Base-by-base conservation (phyloP, 1,284 basidiomycete species). In the Entoloma clypeatum region DNA sequence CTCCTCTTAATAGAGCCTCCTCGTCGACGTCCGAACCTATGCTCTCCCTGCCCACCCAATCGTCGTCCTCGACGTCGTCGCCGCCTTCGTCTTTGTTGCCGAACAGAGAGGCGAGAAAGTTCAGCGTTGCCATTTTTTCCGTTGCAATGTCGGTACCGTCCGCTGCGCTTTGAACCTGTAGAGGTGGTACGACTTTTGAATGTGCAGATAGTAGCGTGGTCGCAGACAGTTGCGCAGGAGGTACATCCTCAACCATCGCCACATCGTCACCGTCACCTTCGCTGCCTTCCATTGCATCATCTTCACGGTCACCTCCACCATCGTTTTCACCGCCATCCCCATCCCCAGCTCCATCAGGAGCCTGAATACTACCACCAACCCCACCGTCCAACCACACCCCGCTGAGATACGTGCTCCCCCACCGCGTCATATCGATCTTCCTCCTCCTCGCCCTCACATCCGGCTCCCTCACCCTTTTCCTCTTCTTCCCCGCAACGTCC, bases 361-460 rank as follows among this genome's bases (percentile, higher is more conserved):
- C 45, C n/a, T 22, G 7, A 38, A 42, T 45, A 37, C 36, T 48
- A 39, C 35, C 44, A 6, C 48, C 47, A n/a, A 59, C 56, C 18
- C 58, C 64, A 17, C 64, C 49, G 19, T 82, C 79, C 52, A 87
- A 52, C 58, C 83, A 81, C 19, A 73, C 61, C 2, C 83, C 86
- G 43, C 75, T 82, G 50, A 86, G 52, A 54, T 83, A 76, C 14
- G 68, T 65, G 21, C 81, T 81, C 25, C 77, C 81, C 70, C 77
- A 88, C 36, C 70, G 70, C 14, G 73, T 74, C 47, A 83, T 77
- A 54, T 87, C 82, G 49, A 88, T 86, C 40, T 69, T 74, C 44
- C 68, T 62, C 45, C 68, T 60, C 44, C 77, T 59, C 3, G 79
- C 73, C 11, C 79, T 64, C 8, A 59, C 59, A 43, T 73, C 73